Conservation (phyloP, 2,329 filamentous ascomycete genomes). For the Rugonectria rugulosa region DNA sequence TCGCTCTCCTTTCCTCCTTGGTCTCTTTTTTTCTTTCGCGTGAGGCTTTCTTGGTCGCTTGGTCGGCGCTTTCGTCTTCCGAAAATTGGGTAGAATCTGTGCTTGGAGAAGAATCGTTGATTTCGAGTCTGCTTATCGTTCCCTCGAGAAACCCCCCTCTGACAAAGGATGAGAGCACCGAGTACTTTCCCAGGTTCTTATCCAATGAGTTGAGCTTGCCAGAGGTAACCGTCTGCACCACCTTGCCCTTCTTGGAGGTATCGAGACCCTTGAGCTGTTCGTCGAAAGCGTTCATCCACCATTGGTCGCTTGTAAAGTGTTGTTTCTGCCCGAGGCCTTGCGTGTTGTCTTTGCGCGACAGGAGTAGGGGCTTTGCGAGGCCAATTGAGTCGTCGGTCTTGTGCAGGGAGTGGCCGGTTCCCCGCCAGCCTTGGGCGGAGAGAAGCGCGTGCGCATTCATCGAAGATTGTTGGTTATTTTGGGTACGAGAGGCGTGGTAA, state of each 20-base stretch:
- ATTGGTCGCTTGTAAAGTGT: slow-evolving; percentile 78
- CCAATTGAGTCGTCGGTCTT: slow-evolving; percentile 75
- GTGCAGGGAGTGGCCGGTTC: slow-evolving; percentile 87
- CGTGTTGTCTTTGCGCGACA: slow-evolving; percentile 82
- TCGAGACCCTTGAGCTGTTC: slow-evolving; percentile 85
- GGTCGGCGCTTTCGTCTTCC: slow-evolving; percentile 42
- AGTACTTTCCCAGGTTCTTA: slow-evolving; percentile 63
- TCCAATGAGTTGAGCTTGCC: slow-evolving; percentile 65
- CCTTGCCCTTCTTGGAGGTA: slow-evolving; percentile 62
- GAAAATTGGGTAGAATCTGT: slow-evolving; percentile 37
- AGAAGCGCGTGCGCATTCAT: slow-evolving; percentile 91
- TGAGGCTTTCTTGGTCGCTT: slow-evolving; percentile 26
- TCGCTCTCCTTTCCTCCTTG: slow-evolving; percentile 52
- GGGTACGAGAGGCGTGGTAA: neutral
- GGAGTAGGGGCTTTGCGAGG: slow-evolving; percentile 81
- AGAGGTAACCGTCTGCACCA: slow-evolving; percentile 63
- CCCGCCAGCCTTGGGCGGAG: slow-evolving; percentile 87
- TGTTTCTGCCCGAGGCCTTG: slow-evolving; percentile 82
- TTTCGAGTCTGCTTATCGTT: slow-evolving; percentile 58
- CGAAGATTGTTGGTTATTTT: neutral
- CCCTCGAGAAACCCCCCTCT: slow-evolving; percentile 79
- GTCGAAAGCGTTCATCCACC: slow-evolving; percentile 97
- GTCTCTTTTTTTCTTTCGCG: slow-evolving; percentile 45
- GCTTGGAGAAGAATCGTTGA: slow-evolving; percentile 36
- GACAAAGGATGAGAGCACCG: slow-evolving; percentile 85